phyloP scores from a whole-genome alignment of 2,329 filamentous ascomycete species.

The Aspergillus costaricaensis region DNA sequence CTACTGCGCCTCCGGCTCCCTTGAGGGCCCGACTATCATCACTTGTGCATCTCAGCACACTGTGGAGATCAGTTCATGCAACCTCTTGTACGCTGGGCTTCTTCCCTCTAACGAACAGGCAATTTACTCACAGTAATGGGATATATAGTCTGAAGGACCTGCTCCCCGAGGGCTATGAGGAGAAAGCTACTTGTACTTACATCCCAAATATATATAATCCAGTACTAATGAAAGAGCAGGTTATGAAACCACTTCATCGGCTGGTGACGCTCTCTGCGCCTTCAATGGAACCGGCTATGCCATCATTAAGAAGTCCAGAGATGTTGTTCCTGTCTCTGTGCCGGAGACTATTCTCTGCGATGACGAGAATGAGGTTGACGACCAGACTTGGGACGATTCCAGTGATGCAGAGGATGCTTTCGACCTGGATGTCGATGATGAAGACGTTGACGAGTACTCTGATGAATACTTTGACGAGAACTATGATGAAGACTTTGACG shows the following conservation, averaged over 20 bases:
- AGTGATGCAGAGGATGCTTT: not conserved
- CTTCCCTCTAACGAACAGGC: not conserved
- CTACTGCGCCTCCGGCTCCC: constrained; percentile 24
- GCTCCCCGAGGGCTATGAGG: constrained; percentile 17
- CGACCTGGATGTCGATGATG: not conserved
- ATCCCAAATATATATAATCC: not conserved
- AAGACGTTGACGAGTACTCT: no score
- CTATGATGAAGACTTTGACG: no score
- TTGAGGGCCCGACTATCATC: constrained; percentile 18
- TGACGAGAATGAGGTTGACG: not conserved
- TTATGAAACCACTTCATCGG: constrained; percentile 14
- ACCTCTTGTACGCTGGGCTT: constrained; percentile 18
- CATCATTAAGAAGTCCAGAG: not conserved
- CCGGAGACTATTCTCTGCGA: constrained; percentile 21
- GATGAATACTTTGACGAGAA: no score
- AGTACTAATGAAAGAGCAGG: constrained; percentile 12
- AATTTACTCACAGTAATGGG: not conserved
- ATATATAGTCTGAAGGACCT: constrained; percentile 17
- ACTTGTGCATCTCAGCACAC: constrained; percentile 16
- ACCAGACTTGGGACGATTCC: not conserved
- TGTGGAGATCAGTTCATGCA: constrained; percentile 21
- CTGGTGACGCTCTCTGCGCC: constrained; percentile 28
- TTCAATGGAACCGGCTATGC: constrained; percentile 30
- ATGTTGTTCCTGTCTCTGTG: constrained; percentile 1
- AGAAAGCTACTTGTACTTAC: constrained; percentile 22